phyloP scores from a whole-genome alignment of 129 eudicot genomes.

The Oenanthe sinensis region DNA sequence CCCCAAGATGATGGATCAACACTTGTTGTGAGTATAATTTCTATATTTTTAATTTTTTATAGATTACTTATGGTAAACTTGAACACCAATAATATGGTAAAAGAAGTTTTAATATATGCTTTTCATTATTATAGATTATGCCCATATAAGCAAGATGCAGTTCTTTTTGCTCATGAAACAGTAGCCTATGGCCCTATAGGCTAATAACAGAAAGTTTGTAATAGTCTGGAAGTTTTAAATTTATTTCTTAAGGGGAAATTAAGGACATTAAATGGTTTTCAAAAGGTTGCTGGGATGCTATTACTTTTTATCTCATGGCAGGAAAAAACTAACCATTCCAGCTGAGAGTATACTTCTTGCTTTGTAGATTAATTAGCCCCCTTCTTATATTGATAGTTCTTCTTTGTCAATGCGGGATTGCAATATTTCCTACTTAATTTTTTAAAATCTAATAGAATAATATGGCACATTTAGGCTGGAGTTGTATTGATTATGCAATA shows the following conservation, averaged over 20 bases:
- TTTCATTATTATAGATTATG: neutral
- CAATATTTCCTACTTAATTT: neutral
- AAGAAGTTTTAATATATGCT: neutral
- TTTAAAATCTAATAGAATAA: neutral
- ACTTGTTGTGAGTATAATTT: conserved; percentile 11
- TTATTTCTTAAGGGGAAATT: neutral
- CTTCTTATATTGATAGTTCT: neutral
- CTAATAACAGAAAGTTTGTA: neutral
- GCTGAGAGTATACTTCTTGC: neutral
- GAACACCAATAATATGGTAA: neutral
- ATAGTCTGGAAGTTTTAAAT: neutral
- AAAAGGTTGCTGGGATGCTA: neutral
- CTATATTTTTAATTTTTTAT: neutral
- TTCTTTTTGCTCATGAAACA: neutral
- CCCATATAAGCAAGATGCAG: neutral
- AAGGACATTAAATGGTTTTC: neutral
- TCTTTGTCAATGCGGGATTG: neutral
- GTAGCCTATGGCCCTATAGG: neutral
- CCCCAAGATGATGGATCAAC: conserved; percentile 19
- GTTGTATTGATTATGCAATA: neutral
- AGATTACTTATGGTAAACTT: neutral
- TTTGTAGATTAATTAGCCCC: neutral
- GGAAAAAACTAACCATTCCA: neutral
- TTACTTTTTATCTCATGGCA: neutral
- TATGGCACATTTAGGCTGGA: neutral